Conservation (phyloP, 768 basidiomycete genomes). For the Auricularia cornea region DNA sequence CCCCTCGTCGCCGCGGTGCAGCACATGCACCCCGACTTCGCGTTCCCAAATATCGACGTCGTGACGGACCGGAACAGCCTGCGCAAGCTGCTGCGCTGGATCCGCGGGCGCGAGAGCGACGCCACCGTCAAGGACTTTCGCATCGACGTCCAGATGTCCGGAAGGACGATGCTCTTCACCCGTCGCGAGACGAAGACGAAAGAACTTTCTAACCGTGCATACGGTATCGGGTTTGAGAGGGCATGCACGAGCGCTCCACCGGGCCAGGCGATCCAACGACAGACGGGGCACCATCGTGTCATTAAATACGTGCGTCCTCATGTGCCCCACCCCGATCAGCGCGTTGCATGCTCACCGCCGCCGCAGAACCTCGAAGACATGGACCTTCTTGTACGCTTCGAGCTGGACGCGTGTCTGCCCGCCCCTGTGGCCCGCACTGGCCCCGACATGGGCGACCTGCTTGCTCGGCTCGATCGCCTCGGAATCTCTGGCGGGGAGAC, state of each 20-base stretch:
- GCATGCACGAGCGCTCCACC: conserved; percentile 33
- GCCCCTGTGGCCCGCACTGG: conserved; percentile 6
- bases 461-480: conserved; percentile 19
- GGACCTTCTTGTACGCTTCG: conserved; percentile 42
- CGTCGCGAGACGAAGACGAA: conserved; percentile 42
- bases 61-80: conserved; percentile 61
- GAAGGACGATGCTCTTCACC: conserved; percentile 54
- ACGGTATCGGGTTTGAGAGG: conserved; percentile 55
- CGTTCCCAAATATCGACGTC: conserved; percentile 33
- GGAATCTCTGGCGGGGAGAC: conserved; percentile 7
- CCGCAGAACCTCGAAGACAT: conserved; percentile 48
- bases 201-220: conserved; percentile 27
- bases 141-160: conserved; percentile 60
- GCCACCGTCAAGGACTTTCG: conserved; percentile 42
- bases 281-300: conserved; percentile 54
- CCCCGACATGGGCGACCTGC: conserved; percentile 15
- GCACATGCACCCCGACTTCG: conserved; percentile 21
- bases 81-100: conserved; percentile 56
- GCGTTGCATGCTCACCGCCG: background rate
- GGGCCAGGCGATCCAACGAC: conserved; percentile 37
- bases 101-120: conserved; percentile 12
- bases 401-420: conserved; percentile 6
- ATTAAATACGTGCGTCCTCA: conserved; percentile 46
- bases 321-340: background rate
- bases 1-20: conserved; percentile 58